Conservation (phyloP, 192 early-diverging fungal species). For the Mortierella claussenii region DNA sequence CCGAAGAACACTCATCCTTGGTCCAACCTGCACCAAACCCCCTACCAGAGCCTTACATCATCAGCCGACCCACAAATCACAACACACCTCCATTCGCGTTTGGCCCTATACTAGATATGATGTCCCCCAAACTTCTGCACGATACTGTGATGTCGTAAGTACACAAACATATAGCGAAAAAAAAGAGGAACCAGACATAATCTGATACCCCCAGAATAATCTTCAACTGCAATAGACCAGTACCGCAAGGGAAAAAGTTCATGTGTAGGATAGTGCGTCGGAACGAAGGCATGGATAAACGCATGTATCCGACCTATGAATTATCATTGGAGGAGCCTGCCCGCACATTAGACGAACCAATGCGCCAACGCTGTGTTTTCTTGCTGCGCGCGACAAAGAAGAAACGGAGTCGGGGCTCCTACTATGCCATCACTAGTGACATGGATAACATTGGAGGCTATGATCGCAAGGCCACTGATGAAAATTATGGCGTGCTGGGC, state of each 20-base stretch:
- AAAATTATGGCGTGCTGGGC: conserved; percentile 31
- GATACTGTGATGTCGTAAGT: conserved; percentile 51
- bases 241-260: conserved; percentile 72
- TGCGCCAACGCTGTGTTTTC: conserved; percentile 55
- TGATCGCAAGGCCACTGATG: conserved; percentile 27
- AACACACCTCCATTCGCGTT: conserved; percentile 35
- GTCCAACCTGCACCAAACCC: conserved; percentile 43
- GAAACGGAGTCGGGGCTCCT: conserved; percentile 70
- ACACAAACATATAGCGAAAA: too few species aligned
- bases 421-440: conserved; percentile 69
- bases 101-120: conserved; percentile 24
- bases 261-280: conserved; percentile 73
- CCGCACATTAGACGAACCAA: not conserved
- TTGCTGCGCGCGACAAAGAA: conserved; percentile 76
- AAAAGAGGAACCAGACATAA: too few species aligned
- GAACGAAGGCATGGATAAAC: conserved; percentile 69
- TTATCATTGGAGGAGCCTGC: conserved; percentile 71
- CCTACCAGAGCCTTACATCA: conserved; percentile 35
- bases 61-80: conserved; percentile 35
- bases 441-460: conserved; percentile 13
- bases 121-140: conserved; percentile 37
- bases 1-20: conserved; percentile 6
- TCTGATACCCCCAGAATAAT: too few species aligned
- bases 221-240: too few species aligned
- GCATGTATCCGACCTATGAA: conserved; percentile 74